Evolutionary conservation across 306 rosid genomes (phyloP).

Genomic region (apple (Malus domestica)): ASM211411v1 NC_041795.1:13842001-13842500

Average conservation of each 20-base stretch:
- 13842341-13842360: constrained; percentile 81
- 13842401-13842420: constrained; percentile 52
- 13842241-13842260: constrained; percentile 86
- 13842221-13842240: constrained; percentile 98
- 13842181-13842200: constrained; percentile 86
- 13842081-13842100: constrained; percentile 86
- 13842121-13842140: constrained; percentile 87
- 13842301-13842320: constrained; percentile 80
- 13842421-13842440: constrained; percentile 67
- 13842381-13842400: constrained; percentile 79
- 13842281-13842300: constrained; percentile 90
- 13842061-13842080: constrained; percentile 72
- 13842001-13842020: constrained; percentile 21
- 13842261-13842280: constrained; percentile 78
- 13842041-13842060: constrained; percentile 84
- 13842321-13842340: constrained; percentile 94
- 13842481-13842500: constrained; percentile 60
- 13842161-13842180: constrained; percentile 73
- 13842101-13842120: constrained; percentile 56
- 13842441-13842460: constrained; percentile 86
- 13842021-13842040: constrained; percentile 94
- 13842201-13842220: constrained; percentile 98
- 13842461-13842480: constrained; percentile 71
- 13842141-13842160: constrained; percentile 93
- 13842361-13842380: constrained; percentile 75